Base-by-base conservation (phyloP, 192 early-diverging fungal species). In the Umbelopsis ramanniana region DNA sequence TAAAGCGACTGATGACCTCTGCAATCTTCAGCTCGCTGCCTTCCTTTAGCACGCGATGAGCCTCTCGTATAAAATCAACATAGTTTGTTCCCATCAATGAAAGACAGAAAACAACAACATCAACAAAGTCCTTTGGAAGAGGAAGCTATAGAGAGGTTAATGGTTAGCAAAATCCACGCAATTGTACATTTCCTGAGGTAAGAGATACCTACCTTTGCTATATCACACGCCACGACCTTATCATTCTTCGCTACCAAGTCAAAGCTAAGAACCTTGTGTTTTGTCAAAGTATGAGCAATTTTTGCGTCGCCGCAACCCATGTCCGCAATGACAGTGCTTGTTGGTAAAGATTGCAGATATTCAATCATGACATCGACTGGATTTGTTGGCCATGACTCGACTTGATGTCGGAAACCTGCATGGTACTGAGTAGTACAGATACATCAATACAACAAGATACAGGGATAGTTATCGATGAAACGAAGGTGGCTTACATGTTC, bases 11-110 rank as follows among this genome's bases (percentile, higher is more conserved):
- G 23, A 94, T 87, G 1, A 99, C 97, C 79, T 99, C 97, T 17
- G 96, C 93, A 72, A 99, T 92, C 85, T 92, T 93, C 46, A 99
- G 86, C 73, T 93, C 84, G n/a, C 95, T 96, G 52, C 83, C 86
- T 69, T 75, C 71, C 81, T 92, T 94, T 66, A 97, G 72, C 10
- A 97, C 91, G 50, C 97, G 87, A 67, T 91, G 82, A 1, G 95
- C 97, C 78, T 99, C 97, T 68, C 82, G 85, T 24, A 98, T 70
- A 79, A 97, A 98, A 73, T 94, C 91, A 66, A 95, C 78, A 80
- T 93, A 97, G 76, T 99, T 97, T 0, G 94, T 95, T 12, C 96
- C 96, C 97, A 99, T 99, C 74, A 98, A 80, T n/a, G 92, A 92
- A 70, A 99, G 82, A 67, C 91, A 96, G 78, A 99, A 98, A 21